Conservation (phyloP, 257 asterid species). For the Solanum bulbocastanum region DNA sequence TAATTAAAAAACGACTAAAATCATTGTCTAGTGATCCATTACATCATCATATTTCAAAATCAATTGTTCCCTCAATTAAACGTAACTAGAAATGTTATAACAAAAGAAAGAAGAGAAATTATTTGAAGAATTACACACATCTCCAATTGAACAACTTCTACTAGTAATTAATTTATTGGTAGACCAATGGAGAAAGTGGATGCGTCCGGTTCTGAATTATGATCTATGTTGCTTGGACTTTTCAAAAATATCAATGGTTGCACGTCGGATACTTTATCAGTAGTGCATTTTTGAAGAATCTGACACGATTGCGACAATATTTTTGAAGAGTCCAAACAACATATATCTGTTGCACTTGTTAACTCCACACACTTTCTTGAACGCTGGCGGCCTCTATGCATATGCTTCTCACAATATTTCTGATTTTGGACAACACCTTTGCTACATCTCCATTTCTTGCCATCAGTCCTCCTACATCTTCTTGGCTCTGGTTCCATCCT, state of each 20-base stretch:
- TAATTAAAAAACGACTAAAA: background rate
- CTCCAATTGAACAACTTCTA: background rate
- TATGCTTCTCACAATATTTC: slow-evolving; percentile 18
- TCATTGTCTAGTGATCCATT: background rate
- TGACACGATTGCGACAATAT: background rate
- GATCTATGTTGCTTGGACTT: rapidly evolving
- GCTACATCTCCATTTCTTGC: slow-evolving; percentile 25
- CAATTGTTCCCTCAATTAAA: background rate
- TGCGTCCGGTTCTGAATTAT: background rate
- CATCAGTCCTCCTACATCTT: slow-evolving; percentile 25
- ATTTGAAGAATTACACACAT: background rate
- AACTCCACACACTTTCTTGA: background rate
- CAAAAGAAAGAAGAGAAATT: background rate
- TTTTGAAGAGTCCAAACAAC: background rate
- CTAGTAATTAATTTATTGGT: background rate
- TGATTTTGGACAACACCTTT: slow-evolving; percentile 6
- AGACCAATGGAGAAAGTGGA: background rate
- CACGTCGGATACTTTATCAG: rapidly evolving
- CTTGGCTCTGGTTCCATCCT: slow-evolving; percentile 10
- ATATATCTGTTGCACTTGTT: background rate
- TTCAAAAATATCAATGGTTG: background rate
- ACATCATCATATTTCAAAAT: background rate
- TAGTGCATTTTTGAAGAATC: background rate
- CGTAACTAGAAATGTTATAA: background rate
- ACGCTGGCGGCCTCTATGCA: slow-evolving; percentile 6